Evolutionary conservation across 2,329 filamentous ascomycete genomes (phyloP).

Genomic region (Diaporthe caulivora): DNA sequence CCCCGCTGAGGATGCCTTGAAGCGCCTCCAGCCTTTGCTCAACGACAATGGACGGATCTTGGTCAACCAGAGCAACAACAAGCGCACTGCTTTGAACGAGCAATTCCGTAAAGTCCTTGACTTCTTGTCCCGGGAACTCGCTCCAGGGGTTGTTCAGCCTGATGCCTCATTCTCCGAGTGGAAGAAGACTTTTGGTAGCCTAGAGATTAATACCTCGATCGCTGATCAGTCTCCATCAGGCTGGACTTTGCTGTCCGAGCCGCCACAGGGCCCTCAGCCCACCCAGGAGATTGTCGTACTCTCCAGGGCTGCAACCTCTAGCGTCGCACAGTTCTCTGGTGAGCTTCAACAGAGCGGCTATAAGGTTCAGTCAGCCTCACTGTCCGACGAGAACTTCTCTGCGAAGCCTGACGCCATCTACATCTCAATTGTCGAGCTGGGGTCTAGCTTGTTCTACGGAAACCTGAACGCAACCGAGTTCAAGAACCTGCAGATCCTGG

Average conservation of each 20-base stretch:
- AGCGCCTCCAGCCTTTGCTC: neutral
- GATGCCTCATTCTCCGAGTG: neutral
- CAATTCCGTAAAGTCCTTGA: neutral
- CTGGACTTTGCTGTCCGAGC: neutral
- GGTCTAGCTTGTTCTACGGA: neutral
- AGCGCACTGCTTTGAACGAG: neutral
- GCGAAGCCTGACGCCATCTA: neutral
- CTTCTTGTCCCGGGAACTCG: neutral
- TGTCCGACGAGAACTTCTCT: neutral
- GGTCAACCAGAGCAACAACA: neutral
- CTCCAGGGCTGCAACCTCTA: neutral
- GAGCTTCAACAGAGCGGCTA: neutral
- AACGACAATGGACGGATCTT: neutral
- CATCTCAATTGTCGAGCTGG: neutral
- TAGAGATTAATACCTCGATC: neutral
- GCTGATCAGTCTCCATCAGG: neutral
- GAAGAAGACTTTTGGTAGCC: neutral
- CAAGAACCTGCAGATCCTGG: neutral
- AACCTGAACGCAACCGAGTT: slow-evolving; percentile 3
- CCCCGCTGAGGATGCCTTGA: neutral
- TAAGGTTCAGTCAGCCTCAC: neutral
- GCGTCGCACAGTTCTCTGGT: neutral
- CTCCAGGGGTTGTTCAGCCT: neutral
- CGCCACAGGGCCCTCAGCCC: neutral
- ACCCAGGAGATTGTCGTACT: neutral